Conservation (phyloP, 2,329 filamentous ascomycete genomes). For the Trichoderma afroharzianum region DNA sequence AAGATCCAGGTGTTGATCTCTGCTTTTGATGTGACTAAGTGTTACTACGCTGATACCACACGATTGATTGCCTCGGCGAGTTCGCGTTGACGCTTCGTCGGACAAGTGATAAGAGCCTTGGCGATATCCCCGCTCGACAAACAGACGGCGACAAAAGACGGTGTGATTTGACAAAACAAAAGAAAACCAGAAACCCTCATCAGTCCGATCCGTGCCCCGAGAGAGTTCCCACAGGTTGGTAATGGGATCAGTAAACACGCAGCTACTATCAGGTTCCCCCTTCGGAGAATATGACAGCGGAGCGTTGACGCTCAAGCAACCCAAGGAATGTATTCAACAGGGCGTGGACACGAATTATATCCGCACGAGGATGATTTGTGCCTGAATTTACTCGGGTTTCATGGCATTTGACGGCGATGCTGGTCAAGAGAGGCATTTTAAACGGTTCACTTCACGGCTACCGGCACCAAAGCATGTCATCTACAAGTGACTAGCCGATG, state of each 20-base stretch:
- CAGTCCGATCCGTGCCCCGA: background rate
- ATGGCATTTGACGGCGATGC: background rate
- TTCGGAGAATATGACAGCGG: background rate
- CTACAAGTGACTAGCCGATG: background rate
- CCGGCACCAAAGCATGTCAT: background rate
- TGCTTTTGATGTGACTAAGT: background rate
- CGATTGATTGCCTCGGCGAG: background rate
- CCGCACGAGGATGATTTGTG: background rate
- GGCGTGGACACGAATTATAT: background rate
- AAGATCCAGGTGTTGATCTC: background rate
- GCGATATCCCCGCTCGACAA: background rate
- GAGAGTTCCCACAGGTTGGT: background rate
- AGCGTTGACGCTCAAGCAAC: background rate
- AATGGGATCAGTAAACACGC: background rate
- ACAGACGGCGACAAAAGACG: background rate
- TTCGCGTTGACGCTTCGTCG: background rate
- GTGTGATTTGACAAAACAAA: background rate
- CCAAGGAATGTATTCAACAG: background rate
- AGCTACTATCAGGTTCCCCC: background rate
- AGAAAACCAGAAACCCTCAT: background rate
- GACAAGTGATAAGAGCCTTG: constrained; percentile 8
- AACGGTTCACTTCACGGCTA: background rate
- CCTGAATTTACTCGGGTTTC: background rate
- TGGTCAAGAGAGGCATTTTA: background rate
- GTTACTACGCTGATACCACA: background rate